These are phyloP conservation scores for Phoma herbarum DNA, from an alignment of 2,329 filamentous ascomycete genomes.

Conservation along the genomic window DNA sequence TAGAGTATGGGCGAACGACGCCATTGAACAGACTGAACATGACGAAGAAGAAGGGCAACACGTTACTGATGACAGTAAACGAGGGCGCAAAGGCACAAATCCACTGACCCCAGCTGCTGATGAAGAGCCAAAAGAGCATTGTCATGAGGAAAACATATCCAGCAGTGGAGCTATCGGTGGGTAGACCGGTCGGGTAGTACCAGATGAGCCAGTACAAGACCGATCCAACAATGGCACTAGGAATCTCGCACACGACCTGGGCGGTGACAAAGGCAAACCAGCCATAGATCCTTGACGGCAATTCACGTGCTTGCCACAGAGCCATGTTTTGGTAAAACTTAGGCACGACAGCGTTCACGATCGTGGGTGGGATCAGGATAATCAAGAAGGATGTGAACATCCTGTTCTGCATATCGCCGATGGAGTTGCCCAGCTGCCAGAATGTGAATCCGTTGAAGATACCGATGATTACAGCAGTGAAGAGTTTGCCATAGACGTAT, in stretches of 20 bases:
- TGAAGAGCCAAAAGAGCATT: conserved; percentile 79
- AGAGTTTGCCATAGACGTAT: conserved; percentile 80
- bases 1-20: conserved; percentile 72
- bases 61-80: conserved; percentile 79
- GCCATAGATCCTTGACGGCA: conserved; percentile 77
- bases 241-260: conserved; percentile 76
- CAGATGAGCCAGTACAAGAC: conserved; percentile 77
- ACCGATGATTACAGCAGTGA: conserved; percentile 73
- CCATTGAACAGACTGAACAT: conserved; percentile 81
- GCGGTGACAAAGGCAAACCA: conserved; percentile 79
- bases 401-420: conserved; percentile 76
- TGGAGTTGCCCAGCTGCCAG: conserved; percentile 70
- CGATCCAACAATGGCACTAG: conserved; percentile 69
- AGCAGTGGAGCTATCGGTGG: conserved; percentile 68
- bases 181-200: conserved; percentile 79
- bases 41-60: conserved; percentile 81
- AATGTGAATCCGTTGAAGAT: conserved; percentile 85
- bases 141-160: conserved; percentile 84
- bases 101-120: conserved; percentile 81
- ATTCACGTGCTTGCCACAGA: conserved; percentile 77
- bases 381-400: conserved; percentile 77
- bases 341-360: conserved; percentile 78
- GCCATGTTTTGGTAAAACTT: conserved; percentile 79
- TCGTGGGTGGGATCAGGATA: conserved; percentile 68
- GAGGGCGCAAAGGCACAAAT: conserved; percentile 82